phyloP scores from a whole-genome alignment of 805 yeast genomes.

The Pichia ethanolica region DNA sequence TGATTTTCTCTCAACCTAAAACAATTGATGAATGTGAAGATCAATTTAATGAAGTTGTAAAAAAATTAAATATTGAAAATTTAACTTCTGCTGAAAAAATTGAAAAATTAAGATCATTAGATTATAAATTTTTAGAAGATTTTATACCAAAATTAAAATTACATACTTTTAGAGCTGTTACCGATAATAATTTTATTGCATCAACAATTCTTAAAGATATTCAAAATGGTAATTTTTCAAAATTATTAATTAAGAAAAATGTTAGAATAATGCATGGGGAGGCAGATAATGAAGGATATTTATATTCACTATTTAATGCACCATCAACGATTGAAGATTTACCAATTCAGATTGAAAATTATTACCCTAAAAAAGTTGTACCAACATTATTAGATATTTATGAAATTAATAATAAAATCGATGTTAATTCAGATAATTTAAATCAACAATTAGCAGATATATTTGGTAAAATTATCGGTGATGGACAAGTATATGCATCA shows the following conservation, averaged over 20 bases:
- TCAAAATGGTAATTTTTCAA: conserved; percentile 18
- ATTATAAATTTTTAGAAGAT: conserved; percentile 17
- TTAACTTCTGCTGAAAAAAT: conserved; percentile 9
- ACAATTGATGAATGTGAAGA: conserved; percentile 27
- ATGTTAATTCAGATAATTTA: conserved; percentile 5
- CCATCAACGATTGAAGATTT: conserved; percentile 26
- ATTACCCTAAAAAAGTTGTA: conserved; percentile 28
- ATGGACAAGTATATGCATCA: conserved; percentile 34
- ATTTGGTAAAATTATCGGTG: conserved; percentile 31
- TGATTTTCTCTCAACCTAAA: conserved; percentile 34
- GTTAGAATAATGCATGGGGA: conserved; percentile 11
- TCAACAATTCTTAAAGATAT: conserved; percentile 27
- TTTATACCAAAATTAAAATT: conserved; percentile 15
- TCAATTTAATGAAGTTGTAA: conserved; percentile 31
- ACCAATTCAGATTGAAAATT: conserved; percentile 28
- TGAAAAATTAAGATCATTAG: conserved; percentile 6
- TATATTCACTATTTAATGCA: conserved; percentile 10
- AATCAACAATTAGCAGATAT: conserved; percentile 15
- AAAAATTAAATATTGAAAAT: conserved; percentile 16
- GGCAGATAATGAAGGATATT: conserved; percentile 10
- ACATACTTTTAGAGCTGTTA: conserved; percentile 31
- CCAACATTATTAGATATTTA: conserved; percentile 17
- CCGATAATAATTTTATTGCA: conserved; percentile 33
- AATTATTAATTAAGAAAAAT: conserved; percentile 2
- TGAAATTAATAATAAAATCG: conserved; percentile 12